A percentile compares a stretch with the other conserved stretches of the same genome.
phyloP scores from a whole-genome alignment of 176 grass and related monocot species.

The Pontederia crassipes region DNA sequence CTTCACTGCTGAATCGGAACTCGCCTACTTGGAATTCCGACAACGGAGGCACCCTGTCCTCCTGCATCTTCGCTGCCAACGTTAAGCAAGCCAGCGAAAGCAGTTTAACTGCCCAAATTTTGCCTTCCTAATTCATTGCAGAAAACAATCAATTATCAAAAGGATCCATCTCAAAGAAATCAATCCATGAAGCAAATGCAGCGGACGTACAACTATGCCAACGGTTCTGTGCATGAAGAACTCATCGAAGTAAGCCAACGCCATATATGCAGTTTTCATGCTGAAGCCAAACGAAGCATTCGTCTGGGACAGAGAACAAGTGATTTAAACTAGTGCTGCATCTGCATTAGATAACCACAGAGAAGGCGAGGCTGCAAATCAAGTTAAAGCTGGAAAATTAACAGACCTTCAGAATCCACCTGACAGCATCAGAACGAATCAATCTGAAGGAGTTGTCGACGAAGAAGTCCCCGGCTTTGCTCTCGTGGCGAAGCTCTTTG shows the following conservation, averaged over 20 bases:
- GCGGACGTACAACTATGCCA: slow-evolving; percentile 28
- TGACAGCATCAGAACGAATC: slow-evolving; percentile 40
- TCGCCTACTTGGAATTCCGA: slow-evolving; percentile 39
- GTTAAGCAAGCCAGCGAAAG: slow-evolving; percentile 72
- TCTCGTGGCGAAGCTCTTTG: slow-evolving; percentile 31
- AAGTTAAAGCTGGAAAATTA: not conserved
- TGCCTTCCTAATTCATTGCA: slow-evolving; percentile 26
- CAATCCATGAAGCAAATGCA: slow-evolving; percentile 9
- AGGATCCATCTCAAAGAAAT: slow-evolving; percentile 8
- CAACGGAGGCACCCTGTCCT: slow-evolving; percentile 35
- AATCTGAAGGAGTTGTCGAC: slow-evolving; percentile 35
- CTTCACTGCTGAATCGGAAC: slow-evolving; percentile 25
- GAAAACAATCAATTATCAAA: slow-evolving; percentile 2
- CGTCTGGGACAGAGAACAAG: slow-evolving; percentile 23
- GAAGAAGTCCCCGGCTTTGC: not conserved
- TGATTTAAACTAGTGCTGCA: not conserved
- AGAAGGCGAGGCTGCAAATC: not conserved
- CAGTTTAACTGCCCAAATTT: slow-evolving; percentile 57
- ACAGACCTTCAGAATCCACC: slow-evolving; percentile 60
- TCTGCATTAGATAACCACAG: slow-evolving; percentile 1
- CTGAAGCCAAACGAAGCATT: slow-evolving; percentile 38
- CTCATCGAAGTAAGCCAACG: slow-evolving; percentile 73
- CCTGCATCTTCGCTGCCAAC: slow-evolving; percentile 82
- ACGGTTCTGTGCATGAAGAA: slow-evolving; percentile 45
- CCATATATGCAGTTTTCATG: slow-evolving; percentile 59